Base-by-base conservation (phyloP, 129 eudicot species). In the Silybum marianum region DNA sequence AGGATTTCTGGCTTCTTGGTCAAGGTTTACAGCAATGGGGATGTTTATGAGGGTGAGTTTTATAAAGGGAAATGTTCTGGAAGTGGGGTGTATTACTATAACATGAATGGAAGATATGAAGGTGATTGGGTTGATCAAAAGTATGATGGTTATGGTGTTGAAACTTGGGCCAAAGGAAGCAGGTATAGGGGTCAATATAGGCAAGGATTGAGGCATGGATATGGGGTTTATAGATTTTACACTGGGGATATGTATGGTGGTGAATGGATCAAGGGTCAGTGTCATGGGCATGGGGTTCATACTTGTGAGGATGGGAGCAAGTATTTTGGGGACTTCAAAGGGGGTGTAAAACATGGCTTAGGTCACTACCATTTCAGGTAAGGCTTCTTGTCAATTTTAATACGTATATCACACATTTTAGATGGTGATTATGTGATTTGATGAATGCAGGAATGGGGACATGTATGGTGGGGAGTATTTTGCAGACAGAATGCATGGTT, bases 111-210 rank as follows among this genome's bases (percentile, higher is more conserved):
- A 25, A 88, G 97, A 80, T 92, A 89, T 83, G 97, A 92, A 75
- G 97, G 97, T 38, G 97, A 92, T 85, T 92, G 97, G 97, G 76
- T 92, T 78, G 97, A 92, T 81, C 92, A 87, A 79, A 92, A 88
- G 86, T 92, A 90, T 83, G 97, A 92, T 83, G 97, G 97, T 4
- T 80, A 89, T 81, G 97, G 97, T 10, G 92, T 93, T 14, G 96
- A 93, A 70, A 93, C 94, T 0, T 93, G 98, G 98, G 96, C 94
- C 0, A 91, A 85, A 87, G 98, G 98, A 62, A 93, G 98, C 63
- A 77, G 97, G 48, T 93, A 93, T 68, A 69, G 98, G 13, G 98
- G 98, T 1, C 98, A 91, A 72, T 93, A 93, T 69, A 78, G 97
- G 78, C 90, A 91, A 73, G 98, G 98, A 9, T 58, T 91, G 58